Conservation (phyloP, 176 grass and related monocot species). For the Carex kokanica region DNA sequence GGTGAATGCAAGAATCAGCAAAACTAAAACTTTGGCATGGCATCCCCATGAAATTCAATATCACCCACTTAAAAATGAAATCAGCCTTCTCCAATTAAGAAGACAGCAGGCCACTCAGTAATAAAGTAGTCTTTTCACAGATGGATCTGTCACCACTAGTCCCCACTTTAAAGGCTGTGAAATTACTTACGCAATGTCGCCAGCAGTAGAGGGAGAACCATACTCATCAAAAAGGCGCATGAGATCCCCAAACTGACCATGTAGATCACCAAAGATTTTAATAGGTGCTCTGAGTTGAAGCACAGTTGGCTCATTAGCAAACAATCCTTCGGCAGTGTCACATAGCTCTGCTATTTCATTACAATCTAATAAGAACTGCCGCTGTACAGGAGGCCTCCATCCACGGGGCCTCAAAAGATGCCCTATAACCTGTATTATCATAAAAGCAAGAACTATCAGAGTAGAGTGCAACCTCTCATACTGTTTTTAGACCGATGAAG, state of each 20-base stretch:
- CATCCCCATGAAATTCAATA: slow-evolving; percentile 8
- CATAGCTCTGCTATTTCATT: slow-evolving; percentile 99
- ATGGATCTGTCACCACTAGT: background rate
- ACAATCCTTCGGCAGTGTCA: slow-evolving; percentile 89
- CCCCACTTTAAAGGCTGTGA: slow-evolving; percentile 10
- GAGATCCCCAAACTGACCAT: slow-evolving; percentile 98
- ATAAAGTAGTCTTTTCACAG: background rate
- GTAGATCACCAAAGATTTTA: slow-evolving; percentile 99
- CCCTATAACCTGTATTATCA: slow-evolving; percentile 57
- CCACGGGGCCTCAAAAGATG: slow-evolving; percentile 95
- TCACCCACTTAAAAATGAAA: background rate
- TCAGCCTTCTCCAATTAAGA: background rate
- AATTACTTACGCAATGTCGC: slow-evolving; percentile 85
- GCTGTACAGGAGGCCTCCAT: slow-evolving; percentile 96
- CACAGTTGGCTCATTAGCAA: slow-evolving; percentile 85
- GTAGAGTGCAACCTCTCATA: slow-evolving; percentile 10
- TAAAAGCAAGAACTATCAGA: slow-evolving; percentile 26
- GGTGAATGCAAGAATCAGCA: background rate
- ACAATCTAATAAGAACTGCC: slow-evolving; percentile 96
- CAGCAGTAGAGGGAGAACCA: slow-evolving; percentile 95
- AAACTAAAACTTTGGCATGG: background rate
- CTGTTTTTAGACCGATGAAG: background rate
- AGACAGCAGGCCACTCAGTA: background rate
- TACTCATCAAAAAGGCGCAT: slow-evolving; percentile 99
- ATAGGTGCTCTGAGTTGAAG: slow-evolving; percentile 93